These are phyloP conservation scores for Gaeumannomyces tritici DNA, from an alignment of 2,329 filamentous ascomycete genomes.

Conservation along the genomic window DNA sequence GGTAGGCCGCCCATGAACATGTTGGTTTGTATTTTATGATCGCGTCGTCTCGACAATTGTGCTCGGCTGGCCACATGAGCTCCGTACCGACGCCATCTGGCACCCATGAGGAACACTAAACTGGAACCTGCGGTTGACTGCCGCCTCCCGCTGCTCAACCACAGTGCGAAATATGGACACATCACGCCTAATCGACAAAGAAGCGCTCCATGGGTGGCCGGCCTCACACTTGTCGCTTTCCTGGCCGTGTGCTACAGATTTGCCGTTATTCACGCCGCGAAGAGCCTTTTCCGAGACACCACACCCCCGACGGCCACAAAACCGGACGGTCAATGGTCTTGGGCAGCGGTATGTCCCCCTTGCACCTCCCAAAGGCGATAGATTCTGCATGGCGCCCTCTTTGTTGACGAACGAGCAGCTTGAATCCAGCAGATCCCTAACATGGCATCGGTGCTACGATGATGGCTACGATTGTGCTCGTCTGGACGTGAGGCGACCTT, in stretches of 20 bases:
- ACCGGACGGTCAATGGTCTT: background rate
- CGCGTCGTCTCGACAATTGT: background rate
- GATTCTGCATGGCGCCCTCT: background rate
- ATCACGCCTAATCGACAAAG: background rate
- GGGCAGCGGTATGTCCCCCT: background rate
- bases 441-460: conserved; percentile 25
- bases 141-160: background rate
- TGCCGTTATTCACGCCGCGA: too few species aligned
- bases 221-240: background rate
- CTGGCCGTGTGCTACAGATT: background rate
- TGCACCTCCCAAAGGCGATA: too few species aligned
- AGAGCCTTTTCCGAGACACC: too few species aligned
- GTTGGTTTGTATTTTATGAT: background rate
- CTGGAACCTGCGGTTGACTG: background rate
- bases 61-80: background rate
- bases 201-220: background rate
- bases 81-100: background rate
- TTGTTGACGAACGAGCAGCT: background rate
- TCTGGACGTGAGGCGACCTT: conserved; percentile 15
- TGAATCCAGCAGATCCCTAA: conserved; percentile 15
- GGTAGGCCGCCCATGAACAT: too few species aligned
- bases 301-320: too few species aligned
- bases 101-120: background rate
- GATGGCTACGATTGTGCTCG: conserved; percentile 24
- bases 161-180: too few species aligned